These are phyloP conservation scores for Pythium brachiatum DNA, from an alignment of 352 stramenopile genomes.

Conservation along the genomic window DNA sequence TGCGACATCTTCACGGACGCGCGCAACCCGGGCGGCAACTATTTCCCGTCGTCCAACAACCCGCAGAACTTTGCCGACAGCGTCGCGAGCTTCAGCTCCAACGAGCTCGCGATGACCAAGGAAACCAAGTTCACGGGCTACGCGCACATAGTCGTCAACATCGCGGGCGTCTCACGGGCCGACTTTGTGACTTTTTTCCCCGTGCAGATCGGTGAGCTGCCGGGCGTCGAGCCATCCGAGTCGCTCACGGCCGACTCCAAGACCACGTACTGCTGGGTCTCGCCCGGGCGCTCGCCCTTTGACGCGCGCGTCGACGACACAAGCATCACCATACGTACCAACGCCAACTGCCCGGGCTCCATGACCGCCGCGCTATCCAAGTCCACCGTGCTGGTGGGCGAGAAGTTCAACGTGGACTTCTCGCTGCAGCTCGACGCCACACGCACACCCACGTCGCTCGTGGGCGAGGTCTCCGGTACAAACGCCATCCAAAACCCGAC, in stretches of 20 bases:
- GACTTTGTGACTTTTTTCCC: conserved; percentile 83
- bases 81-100: conserved; percentile 54
- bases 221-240: conserved; percentile 38
- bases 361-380: conserved; percentile 65
- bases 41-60: conserved; percentile 68
- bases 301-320: conserved; percentile 44
- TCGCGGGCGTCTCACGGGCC: conserved; percentile 57
- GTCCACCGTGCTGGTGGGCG: conserved; percentile 41
- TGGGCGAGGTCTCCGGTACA: conserved; percentile 62
- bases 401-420: conserved; percentile 58
- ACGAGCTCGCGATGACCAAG: conserved; percentile 69
- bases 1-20: conserved; percentile 63
- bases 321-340: conserved; percentile 60
- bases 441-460: conserved; percentile 47
- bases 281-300: conserved; percentile 54
- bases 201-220: conserved; percentile 64
- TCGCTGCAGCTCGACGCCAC: conserved; percentile 59
- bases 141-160: conserved; percentile 63
- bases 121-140: conserved; percentile 81
- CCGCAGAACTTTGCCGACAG: conserved; percentile 58
- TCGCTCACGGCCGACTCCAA: conserved; percentile 55
- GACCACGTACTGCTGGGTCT: conserved; percentile 77
- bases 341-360: conserved; percentile 54
- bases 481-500: conserved; percentile 51
- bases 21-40: conserved; percentile 29